Base-by-base conservation (phyloP, 2,329 filamentous ascomycete genomes). In the Mycogone perniciosa region DNA sequence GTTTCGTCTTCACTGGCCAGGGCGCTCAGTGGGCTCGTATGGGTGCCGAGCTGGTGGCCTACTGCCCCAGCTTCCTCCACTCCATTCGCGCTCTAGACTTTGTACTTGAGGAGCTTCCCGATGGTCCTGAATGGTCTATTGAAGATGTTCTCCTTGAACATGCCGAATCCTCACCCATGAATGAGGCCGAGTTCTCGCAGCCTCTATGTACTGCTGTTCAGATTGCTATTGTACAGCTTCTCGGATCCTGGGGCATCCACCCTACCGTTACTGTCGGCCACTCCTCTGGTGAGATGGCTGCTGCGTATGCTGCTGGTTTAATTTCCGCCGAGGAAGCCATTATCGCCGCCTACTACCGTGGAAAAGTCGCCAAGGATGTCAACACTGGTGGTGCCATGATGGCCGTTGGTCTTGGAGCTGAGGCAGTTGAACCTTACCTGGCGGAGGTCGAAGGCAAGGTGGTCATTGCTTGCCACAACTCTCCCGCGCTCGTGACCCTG, bases 261-360 rank as follows among this genome's bases (percentile, higher is more conserved):
- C 66, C 69, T 4, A 51, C 53, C 6, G 61, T 65, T 41, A 71
- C 75, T 31, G 72, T 63, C 2, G 68, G 70, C 6, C 63, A 71
- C 34, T 65, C 62, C 1, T 62, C 61, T 1, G 64, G 64, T 0
- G 64, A 67, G 44, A 64, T 67, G 5, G 64, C 56, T 0, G 63
- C 64, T 3, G 61, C 61, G 0, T 65, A 64, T 35, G 59, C 60
- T 1, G 51, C 62, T 4, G 57, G 56, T 1, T 43, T 35, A 9
- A 27, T 59, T 26, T 54, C 51, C 4, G 46, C 48, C 7, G 9
- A 35, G 1, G 51, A 59, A 4, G 57, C 59, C 41, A 59, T 60
- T n/a, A 35, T 40, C 3, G 39, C 46, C 1, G 54, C 59, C 1
- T 60, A 60, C 52, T 58, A 51, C 10, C 53, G 59, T 5, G 59